Evolutionary conservation across 192 early-diverging fungal species (phyloP).

Genomic region (Fimicolochytrium jonesii): DNA sequence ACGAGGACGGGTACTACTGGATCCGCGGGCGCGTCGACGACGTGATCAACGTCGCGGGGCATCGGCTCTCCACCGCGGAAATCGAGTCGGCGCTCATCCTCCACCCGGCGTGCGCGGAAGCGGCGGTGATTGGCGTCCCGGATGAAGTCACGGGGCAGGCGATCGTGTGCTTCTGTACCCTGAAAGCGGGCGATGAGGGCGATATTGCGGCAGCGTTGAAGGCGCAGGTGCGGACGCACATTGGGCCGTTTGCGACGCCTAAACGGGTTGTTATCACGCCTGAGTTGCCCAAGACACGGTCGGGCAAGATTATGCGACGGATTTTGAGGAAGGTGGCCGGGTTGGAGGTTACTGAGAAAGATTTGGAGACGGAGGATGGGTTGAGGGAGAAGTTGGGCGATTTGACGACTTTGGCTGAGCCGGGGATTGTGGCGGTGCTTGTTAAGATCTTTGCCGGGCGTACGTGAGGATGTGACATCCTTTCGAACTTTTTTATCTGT

Average conservation of each 20-base stretch:
- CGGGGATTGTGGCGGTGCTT: slow-evolving; percentile 53
- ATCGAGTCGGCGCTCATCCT: slow-evolving; percentile 75
- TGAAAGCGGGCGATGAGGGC: slow-evolving; percentile 37
- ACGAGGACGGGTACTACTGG: slow-evolving; percentile 95
- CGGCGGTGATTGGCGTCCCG: slow-evolving; percentile 81
- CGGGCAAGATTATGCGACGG: slow-evolving; percentile 95
- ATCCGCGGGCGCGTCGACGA: slow-evolving; percentile 89
- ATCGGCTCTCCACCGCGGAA: slow-evolving; percentile 90
- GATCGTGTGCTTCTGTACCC: slow-evolving; percentile 55
- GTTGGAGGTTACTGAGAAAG: slow-evolving; percentile 55
- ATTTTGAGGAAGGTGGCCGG: slow-evolving; percentile 91
- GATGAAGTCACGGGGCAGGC: slow-evolving; percentile 91
- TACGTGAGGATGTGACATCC: too few species aligned
- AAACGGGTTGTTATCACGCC: slow-evolving; percentile 78
- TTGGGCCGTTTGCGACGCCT: slow-evolving; percentile 91
- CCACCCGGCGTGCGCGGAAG: slow-evolving; percentile 78
- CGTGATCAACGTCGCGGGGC: slow-evolving; percentile 95
- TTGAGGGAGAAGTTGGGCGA: slow-evolving; percentile 77
- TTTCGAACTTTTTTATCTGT: too few species aligned
- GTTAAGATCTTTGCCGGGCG: slow-evolving; percentile 35
- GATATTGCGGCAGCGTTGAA: slow-evolving; percentile 60
- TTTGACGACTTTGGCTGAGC: slow-evolving; percentile 81
- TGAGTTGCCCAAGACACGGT: slow-evolving; percentile 93
- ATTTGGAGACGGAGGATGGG: slow-evolving; percentile 31
- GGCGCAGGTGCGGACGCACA: slow-evolving; percentile 76